Conservation (phyloP, 2,329 filamentous ascomycete species). For the Acephala macrosclerotiorum region DNA sequence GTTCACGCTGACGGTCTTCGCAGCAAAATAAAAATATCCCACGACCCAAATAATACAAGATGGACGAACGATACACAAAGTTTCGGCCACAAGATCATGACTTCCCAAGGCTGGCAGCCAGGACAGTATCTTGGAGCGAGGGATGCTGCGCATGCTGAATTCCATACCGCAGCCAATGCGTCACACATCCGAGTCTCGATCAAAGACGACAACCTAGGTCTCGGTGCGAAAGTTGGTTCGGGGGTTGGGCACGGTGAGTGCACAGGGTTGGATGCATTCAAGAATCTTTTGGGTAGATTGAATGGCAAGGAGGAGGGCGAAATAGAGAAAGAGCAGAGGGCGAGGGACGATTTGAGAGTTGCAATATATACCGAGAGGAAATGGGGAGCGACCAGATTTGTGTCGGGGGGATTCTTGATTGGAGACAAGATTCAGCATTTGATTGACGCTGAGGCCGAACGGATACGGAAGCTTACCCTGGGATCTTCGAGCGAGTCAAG, state of each 20-base stretch:
- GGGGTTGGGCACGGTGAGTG: constrained; percentile 72
- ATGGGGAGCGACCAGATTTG: constrained; percentile 84
- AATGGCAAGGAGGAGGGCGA: constrained; percentile 86
- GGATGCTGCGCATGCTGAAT: constrained; percentile 75
- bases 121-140: constrained; percentile 83
- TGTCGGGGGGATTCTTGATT: constrained; percentile 78
- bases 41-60: constrained; percentile 94
- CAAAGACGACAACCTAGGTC: constrained; percentile 90
- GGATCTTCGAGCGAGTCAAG: constrained; percentile 30
- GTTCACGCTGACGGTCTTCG: constrained; percentile 51
- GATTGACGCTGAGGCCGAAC: constrained; percentile 46
- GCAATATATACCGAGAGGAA: constrained; percentile 76
- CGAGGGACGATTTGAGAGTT: constrained; percentile 73
- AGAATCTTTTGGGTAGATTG: constrained; percentile 83
- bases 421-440: constrained; percentile 62
- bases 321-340: constrained; percentile 73
- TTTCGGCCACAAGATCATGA: constrained; percentile 91
- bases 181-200: constrained; percentile 85
- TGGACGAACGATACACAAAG: constrained; percentile 84
- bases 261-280: constrained; percentile 87
- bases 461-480: constrained; percentile 39
- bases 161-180: constrained; percentile 81
- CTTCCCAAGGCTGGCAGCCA: constrained; percentile 88
- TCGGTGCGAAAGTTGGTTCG: constrained; percentile 81
- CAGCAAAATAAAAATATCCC: constrained; percentile 71